Percentiles rank a stretch among this genome's conserved stretches.
phyloP scores from a whole-genome alignment of 2,329 filamentous ascomycete genomes.

The Hysterium pulicare region DNA sequence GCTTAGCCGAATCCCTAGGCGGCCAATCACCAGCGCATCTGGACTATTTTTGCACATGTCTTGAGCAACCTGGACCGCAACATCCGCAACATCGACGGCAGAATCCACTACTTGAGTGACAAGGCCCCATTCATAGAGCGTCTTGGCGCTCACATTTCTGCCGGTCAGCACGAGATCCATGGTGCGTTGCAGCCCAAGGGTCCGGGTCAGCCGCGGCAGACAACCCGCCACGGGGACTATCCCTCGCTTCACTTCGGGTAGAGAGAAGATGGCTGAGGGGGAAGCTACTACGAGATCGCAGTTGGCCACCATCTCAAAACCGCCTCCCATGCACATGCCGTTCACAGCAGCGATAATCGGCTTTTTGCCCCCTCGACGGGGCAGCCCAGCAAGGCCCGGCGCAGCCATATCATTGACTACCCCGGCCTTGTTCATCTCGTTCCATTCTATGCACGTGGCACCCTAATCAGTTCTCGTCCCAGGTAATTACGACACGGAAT shows the following conservation, averaged over 20 bases:
- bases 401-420: slow-evolving; percentile 21
- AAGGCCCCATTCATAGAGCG: slow-evolving; percentile 10
- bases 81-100: slow-evolving; percentile 54
- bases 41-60: slow-evolving; percentile 66
- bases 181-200: slow-evolving; percentile 39
- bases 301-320: slow-evolving; percentile 50
- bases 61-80: slow-evolving; percentile 60
- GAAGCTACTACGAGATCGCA: slow-evolving; percentile 49
- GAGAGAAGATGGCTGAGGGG: slow-evolving; percentile 42
- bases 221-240: slow-evolving; percentile 47
- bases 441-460: slow-evolving; percentile 17
- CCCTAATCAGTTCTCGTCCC: not conserved
- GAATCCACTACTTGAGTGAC: slow-evolving; percentile 11
- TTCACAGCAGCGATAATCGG: slow-evolving; percentile 54
- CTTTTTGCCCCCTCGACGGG: slow-evolving; percentile 52
- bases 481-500: no score
- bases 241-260: slow-evolving; percentile 48
- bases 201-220: slow-evolving; percentile 43
- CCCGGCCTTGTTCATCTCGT: slow-evolving; percentile 16
- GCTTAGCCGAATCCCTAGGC: slow-evolving; percentile 67
- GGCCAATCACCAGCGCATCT: slow-evolving; percentile 70
- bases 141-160: slow-evolving; percentile 32
- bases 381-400: slow-evolving; percentile 50
- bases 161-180: slow-evolving; percentile 44
- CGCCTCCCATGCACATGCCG: slow-evolving; percentile 49